Evolutionary conservation across 2,329 filamentous ascomycete species (phyloP).

Genomic region (Didymellaceae sp.): DNA sequence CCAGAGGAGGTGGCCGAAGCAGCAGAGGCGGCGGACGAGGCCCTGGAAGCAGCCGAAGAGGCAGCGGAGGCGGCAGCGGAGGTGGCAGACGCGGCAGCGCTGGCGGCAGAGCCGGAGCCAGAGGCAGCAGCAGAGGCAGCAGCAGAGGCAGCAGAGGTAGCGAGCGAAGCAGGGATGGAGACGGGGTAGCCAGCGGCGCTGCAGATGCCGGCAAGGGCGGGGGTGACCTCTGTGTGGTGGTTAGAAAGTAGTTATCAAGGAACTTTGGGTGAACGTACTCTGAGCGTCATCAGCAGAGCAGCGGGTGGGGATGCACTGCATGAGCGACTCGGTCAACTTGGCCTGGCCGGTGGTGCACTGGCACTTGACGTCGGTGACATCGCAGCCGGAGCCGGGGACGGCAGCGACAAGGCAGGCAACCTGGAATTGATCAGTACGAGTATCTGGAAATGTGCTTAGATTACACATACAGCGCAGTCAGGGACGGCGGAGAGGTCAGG

Average conservation of each 20-base stretch:
- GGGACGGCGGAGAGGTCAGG: conserved; percentile 30
- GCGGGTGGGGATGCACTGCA: conserved; percentile 46
- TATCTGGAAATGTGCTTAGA: not conserved
- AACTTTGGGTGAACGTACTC: conserved; percentile 41
- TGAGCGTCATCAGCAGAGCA: conserved; percentile 49
- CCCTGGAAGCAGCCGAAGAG: not conserved
- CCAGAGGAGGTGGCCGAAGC: conserved; percentile 5
- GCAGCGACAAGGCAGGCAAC: conserved; percentile 57
- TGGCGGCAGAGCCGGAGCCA: conserved; percentile 9
- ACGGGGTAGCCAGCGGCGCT: conserved; percentile 34
- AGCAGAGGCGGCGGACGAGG: conserved; percentile 10
- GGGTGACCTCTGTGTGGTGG: conserved; percentile 22
- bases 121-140: conserved; percentile 9
- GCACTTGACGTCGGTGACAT: conserved; percentile 56
- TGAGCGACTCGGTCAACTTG: conserved; percentile 49
- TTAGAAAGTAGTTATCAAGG: not conserved
- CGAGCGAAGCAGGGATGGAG: conserved; percentile 28
- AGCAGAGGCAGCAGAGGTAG: conserved; percentile 13
- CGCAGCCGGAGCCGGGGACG: conserved; percentile 57
- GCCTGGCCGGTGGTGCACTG: conserved; percentile 56
- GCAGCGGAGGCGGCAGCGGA: conserved; percentile 6
- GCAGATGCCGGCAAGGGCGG: conserved; percentile 40
- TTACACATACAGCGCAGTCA: conserved; percentile 43
- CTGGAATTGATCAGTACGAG: conserved; percentile 31
- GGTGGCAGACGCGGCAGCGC: not conserved